phyloP scores from a whole-genome alignment of 108 stramenopile genomes.

The Nannochloropsis salina region DNA sequence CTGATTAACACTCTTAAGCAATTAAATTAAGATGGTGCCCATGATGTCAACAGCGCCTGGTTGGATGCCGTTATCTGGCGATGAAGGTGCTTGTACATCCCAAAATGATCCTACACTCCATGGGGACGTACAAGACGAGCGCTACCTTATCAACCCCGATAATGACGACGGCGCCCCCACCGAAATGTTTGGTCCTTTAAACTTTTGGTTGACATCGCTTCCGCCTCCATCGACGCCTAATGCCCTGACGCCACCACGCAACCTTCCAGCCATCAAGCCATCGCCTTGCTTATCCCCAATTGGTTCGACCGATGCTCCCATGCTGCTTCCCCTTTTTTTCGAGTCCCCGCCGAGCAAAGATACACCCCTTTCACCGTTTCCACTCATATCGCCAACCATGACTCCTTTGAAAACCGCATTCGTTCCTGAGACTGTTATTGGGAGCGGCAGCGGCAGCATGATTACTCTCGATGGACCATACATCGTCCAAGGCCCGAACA shows the following conservation, averaged over 20 bases:
- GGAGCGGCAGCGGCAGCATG: neutral
- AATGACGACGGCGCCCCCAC: too few relatives aligned
- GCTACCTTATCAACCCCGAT: too few relatives aligned
- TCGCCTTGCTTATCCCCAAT: neutral
- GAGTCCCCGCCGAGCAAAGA: neutral
- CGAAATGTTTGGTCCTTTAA: neutral
- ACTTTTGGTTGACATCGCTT: neutral
- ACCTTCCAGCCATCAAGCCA: neutral
- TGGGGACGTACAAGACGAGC: too few relatives aligned
- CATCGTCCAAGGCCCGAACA: neutral
- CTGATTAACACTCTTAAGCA: too few relatives aligned
- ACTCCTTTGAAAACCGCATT: neutral
- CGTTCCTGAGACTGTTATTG: neutral
- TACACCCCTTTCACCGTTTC: neutral
- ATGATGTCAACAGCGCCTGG: too few relatives aligned
- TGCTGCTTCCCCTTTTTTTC: neutral
- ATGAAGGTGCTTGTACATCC: too few relatives aligned
- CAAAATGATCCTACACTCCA: too few relatives aligned
- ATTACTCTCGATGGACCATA: too few relatives aligned
- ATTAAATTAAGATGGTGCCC: too few relatives aligned
- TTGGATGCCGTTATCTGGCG: too few relatives aligned
- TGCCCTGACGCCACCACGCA: neutral
- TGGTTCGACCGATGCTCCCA: neutral
- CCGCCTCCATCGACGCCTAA: neutral
- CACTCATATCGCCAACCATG: neutral